Evolutionary conservation across 2,329 filamentous ascomycete genomes (phyloP), one percentile per base, ranked within the genome.

Genomic region (Phialophora expanda): DNA sequence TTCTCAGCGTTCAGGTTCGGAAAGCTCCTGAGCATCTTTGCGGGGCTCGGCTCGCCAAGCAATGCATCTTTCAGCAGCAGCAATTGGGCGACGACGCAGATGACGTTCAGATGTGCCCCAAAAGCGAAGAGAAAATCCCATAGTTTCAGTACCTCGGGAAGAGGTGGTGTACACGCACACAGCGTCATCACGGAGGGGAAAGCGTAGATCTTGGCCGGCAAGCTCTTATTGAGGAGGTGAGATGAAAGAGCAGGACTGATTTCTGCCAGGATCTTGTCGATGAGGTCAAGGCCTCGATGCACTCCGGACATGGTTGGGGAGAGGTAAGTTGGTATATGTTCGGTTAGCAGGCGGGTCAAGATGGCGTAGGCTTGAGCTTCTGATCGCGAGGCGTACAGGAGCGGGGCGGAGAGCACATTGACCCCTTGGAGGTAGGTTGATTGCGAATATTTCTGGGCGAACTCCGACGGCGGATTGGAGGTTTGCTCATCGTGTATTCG

Each of bases 41-140:
- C 97, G 9, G 95, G 95, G 74, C 95, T 98, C 6, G 90, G 86
- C 64, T 91, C 96, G 64, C 88, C 88, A 72, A 99, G 80, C 61
- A 99, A 89, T 67, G 92, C 88, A 64, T 93, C 90, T 66, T 93
- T 85, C 80, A 97, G 92, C 73, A 96, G 86, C 56, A 97, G 89
- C 60, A 99, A 82, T 79, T 99, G 95, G 14, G 94, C 94, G 17
- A 98, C 95, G 70, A 99, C 97, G 76, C 95, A 98, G 24, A 99
- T 80, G 63, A 99, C 92, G 75, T 99, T 99, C 67, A 99, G 78
- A 77, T 99, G 95, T 41, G 93, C 89, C 0, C 95, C 95, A 72
- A 97, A 99, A 0, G 95, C 94, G 75, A 99, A 96, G 24, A 99
- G 80, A 73, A 99, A 99, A 77, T 99, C 95, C 95, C 95, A 99